Evolutionary conservation across 1,139 yeast genomes (phyloP).

Genomic region (Sugiyamaella grinbergsii): DNA sequence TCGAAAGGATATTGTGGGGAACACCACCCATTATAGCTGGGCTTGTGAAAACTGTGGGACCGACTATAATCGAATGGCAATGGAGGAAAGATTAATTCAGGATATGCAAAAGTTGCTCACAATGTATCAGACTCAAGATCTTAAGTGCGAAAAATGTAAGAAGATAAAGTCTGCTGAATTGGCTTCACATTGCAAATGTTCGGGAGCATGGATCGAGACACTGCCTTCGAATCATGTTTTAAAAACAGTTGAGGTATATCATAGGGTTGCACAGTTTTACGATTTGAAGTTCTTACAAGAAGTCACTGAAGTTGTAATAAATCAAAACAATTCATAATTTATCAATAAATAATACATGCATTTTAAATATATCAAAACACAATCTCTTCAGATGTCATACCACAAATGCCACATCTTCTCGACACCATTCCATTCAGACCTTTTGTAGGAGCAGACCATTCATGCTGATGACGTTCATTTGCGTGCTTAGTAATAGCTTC

Average conservation of each 20-base stretch:
- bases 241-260: constrained; percentile 52
- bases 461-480: constrained; percentile 68
- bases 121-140: constrained; percentile 76
- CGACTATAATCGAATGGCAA: constrained; percentile 62
- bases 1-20: constrained; percentile 27
- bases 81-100: constrained; percentile 78
- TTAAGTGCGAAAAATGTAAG: constrained; percentile 76
- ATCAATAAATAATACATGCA: constrained; percentile 16
- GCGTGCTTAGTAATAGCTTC: constrained; percentile 77
- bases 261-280: constrained; percentile 61
- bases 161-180: constrained; percentile 67
- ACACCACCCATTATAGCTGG: constrained; percentile 49
- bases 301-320: constrained; percentile 13
- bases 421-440: constrained; percentile 53
- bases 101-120: constrained; percentile 59
- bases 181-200: constrained; percentile 78
- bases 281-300: constrained; percentile 62
- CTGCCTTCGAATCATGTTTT: constrained; percentile 51
- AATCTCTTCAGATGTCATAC: constrained; percentile 79
- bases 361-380: constrained; percentile 36
- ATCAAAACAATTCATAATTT: neutral
- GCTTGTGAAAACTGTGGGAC: constrained; percentile 68
- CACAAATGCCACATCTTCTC: constrained; percentile 78
- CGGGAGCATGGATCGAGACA: constrained; percentile 80
- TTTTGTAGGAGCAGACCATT: constrained; percentile 66